Conservation (phyloP, 306 rosid species). For the Corylus americana region DNA sequence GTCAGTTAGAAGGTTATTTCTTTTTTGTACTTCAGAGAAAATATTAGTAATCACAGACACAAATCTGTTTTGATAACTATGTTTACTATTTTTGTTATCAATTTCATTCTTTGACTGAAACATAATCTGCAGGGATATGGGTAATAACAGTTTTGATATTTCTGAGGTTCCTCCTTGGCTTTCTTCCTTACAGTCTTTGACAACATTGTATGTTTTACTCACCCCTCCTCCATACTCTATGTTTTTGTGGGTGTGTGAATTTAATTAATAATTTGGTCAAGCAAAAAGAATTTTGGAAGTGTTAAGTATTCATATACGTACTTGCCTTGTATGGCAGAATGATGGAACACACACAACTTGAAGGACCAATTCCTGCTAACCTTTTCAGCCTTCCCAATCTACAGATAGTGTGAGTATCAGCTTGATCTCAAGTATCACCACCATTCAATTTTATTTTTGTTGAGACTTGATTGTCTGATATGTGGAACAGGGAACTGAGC, state of each 20-base stretch:
- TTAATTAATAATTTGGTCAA: neutral
- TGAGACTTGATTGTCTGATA: neutral
- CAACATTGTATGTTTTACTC: slow-evolving; percentile 53
- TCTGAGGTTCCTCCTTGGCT: slow-evolving; percentile 56
- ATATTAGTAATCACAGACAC: neutral
- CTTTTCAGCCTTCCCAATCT: slow-evolving; percentile 31
- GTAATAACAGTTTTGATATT: slow-evolving; percentile 54
- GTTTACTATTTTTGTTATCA: neutral
- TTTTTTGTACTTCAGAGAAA: too few relatives aligned
- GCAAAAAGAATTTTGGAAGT: neutral
- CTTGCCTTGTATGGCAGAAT: slow-evolving; percentile 15
- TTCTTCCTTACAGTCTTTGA: slow-evolving; percentile 39
- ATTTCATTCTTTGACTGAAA: neutral
- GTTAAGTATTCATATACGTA: neutral
- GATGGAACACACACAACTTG: slow-evolving; percentile 32
- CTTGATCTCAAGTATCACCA: neutral
- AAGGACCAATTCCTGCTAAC: slow-evolving; percentile 31
- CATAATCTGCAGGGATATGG: slow-evolving; percentile 52
- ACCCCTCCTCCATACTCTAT: neutral
- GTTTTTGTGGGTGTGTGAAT: neutral
- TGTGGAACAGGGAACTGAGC: neutral
- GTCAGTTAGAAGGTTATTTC: neutral
- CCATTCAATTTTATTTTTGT: neutral
- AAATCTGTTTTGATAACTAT: neutral
- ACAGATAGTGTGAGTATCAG: slow-evolving; percentile 37